Conservation (phyloP, 2,329 filamentous ascomycete species). For the Bipolaris gigantea region DNA sequence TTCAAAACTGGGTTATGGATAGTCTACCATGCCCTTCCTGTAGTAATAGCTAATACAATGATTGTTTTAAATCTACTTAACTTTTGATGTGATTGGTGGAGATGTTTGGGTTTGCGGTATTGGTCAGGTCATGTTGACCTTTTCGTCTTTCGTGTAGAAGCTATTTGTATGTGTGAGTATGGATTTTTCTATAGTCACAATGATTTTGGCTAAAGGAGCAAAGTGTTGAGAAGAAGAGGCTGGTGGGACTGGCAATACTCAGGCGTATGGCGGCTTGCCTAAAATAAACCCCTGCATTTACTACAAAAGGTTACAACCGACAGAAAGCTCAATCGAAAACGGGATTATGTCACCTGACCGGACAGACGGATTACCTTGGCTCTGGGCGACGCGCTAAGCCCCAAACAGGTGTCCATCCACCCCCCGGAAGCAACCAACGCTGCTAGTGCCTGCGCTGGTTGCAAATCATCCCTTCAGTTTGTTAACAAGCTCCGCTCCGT, state of each 20-base stretch:
- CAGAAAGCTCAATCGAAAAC: neutral
- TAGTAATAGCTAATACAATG: constrained; percentile 29
- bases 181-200: no score
- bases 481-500: neutral
- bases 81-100: neutral
- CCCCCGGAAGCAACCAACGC: neutral
- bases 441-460: no score
- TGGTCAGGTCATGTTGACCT: no score
- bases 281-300: no score
- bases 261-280: no score
- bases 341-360: neutral
- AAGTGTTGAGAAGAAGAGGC: no score
- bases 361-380: constrained; percentile 1
- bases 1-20: constrained; percentile 2
- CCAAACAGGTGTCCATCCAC: neutral
- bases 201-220: no score
- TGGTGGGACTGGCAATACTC: no score
- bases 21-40: constrained; percentile 8
- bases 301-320: neutral
- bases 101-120: no score
- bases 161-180: no score
- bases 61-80: neutral
- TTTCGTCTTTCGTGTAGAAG: no score
- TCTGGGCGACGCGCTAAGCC: neutral
- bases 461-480: no score